Conservation (phyloP, 2,329 filamentous ascomycete genomes). For the Clarireedia monteithiana region DNA sequence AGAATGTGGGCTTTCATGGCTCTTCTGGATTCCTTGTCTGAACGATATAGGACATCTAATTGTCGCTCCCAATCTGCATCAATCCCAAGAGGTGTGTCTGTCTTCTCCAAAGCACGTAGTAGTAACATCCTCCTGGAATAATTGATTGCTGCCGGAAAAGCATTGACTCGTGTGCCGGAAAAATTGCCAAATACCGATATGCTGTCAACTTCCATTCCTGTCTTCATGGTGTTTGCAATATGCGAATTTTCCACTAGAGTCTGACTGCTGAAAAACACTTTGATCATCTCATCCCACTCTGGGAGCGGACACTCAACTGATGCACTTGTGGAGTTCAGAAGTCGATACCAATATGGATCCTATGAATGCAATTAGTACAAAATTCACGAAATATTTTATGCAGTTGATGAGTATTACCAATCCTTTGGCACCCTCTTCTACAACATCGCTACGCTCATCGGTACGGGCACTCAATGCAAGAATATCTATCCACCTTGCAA, state of each 20-base stretch:
- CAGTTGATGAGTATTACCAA: slow-evolving; percentile 58
- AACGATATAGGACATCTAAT: slow-evolving; percentile 64
- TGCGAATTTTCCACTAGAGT: slow-evolving; percentile 27
- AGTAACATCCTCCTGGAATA: slow-evolving; percentile 60
- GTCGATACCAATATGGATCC: slow-evolving; percentile 59
- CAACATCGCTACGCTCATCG: slow-evolving; percentile 69
- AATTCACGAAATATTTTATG: not conserved
- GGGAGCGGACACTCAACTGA: slow-evolving; percentile 36
- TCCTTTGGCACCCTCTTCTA: slow-evolving; percentile 85
- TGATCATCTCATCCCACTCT: slow-evolving; percentile 44
- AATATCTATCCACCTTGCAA: slow-evolving; percentile 82
- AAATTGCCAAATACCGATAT: slow-evolving; percentile 33
- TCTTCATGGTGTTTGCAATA: slow-evolving; percentile 26
- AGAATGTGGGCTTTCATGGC: slow-evolving; percentile 49
- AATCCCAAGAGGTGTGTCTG: slow-evolving; percentile 34
- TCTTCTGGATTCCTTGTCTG: slow-evolving; percentile 57
- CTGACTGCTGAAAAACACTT: slow-evolving; percentile 39
- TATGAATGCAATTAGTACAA: slow-evolving; percentile 13
- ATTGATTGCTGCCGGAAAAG: slow-evolving; percentile 60
- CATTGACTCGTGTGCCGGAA: slow-evolving; percentile 37
- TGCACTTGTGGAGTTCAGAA: slow-evolving; percentile 47
- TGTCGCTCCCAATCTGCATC: slow-evolving; percentile 81
- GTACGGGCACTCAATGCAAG: slow-evolving; percentile 63
- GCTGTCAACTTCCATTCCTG: slow-evolving; percentile 35
- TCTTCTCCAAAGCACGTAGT: slow-evolving; percentile 39